Evolutionary conservation across 371 early-diverging fungal species (phyloP), one percentile per base, ranked within the genome.

Genomic region (Umbelopsis sp.): DNA sequence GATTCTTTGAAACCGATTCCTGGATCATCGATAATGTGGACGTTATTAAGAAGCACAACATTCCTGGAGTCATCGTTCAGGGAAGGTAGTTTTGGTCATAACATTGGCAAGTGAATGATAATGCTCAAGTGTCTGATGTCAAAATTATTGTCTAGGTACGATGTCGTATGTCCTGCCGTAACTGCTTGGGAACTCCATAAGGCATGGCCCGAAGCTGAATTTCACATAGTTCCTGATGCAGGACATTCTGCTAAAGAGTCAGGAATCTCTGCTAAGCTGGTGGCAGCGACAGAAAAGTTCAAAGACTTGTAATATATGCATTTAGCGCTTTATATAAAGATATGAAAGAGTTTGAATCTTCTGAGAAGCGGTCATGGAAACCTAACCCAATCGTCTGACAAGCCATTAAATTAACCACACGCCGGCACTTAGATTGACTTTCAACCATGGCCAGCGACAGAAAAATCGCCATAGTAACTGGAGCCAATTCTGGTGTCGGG

Each of bases 401-500:
- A 48, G 1, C 14, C 5, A 37, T 32, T 32, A 18, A 35, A 35
- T 35, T 29, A 35, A 35, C 14, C 14, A 35, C 7, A 53, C 25
- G 57, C 29, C 8, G n/a, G 35, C 57, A 35, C 7, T 29, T 7
- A 3, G 9, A 1, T 32, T 35, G 0, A 18, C 14, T 12, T 8
- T 57, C 57, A 57, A 29, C 35, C 37, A 57, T 57, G 57, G 48
- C 72, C 68, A 71, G 66, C 22, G 45, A 69, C 32, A 63, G 70
- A 12, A 82, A 76, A 11, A 76, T 87, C 5, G 82, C 85, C 69
- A 77, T 89, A 48, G 80, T 91, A 63, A 91, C 91, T 4, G 91
- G 91, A 2, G 86, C 88, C 63, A 91, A 91, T 76, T 72, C 83
- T 70, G 95, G 95, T 22, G 86, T 95, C 29, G 94, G 94, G 5